Evolutionary conservation across 495 filamentous ascomycete genomes (phyloP).

Genomic region (Xylaria telfairii): DNA sequence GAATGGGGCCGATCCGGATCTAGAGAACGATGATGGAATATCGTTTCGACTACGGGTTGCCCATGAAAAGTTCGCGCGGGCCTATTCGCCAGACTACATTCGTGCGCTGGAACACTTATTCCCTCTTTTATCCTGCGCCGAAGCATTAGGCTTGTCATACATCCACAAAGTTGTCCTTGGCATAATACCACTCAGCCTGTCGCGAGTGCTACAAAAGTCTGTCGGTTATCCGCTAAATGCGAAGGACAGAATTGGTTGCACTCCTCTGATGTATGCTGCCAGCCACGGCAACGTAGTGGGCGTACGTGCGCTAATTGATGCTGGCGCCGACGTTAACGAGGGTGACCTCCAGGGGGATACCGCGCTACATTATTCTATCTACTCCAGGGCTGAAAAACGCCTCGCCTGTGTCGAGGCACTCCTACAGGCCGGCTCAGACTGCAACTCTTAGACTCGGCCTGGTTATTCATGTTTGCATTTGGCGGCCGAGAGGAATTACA

Average conservation of each 20-base stretch:
- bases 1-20: not conserved
- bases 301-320: not conserved
- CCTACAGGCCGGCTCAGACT: not conserved
- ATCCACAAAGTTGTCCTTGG: constrained; percentile 2
- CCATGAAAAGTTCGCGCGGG: not conserved
- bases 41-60: not conserved
- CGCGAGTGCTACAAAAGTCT: not conserved
- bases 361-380: not conserved
- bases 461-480: not conserved
- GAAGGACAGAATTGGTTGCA: not conserved
- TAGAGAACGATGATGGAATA: not conserved
- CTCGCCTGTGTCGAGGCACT: not conserved
- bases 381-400: not conserved
- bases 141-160: not conserved
- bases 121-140: not conserved
- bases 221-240: not conserved
- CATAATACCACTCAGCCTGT: not conserved
- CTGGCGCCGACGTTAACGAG: constrained; percentile 6
- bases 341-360: not conserved
- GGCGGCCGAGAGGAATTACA: not conserved
- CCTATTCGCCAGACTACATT: not conserved
- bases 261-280: constrained; percentile 1
- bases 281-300: not conserved
- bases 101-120: not conserved
- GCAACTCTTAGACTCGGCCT: not conserved